Evolutionary conservation across 2,329 filamentous ascomycete species (phyloP).

Genomic region (Orbilia quercus): DNA sequence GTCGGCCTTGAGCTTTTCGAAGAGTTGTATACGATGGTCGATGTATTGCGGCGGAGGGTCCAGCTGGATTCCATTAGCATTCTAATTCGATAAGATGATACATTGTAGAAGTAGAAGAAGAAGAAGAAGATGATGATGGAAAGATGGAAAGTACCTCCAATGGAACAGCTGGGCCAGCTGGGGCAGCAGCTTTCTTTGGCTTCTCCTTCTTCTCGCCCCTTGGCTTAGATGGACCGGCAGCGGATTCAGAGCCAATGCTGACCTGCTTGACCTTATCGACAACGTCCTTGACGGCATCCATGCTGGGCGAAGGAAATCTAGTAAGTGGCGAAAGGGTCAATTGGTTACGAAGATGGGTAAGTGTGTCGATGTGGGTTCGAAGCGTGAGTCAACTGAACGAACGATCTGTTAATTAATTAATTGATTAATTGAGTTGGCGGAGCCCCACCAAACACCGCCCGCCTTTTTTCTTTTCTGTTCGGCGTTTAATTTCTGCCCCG

Average conservation of each 20-base stretch:
- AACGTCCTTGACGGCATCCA: conserved; percentile 65
- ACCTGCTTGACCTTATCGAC: conserved; percentile 73
- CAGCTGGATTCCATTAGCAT: conserved; percentile 60
- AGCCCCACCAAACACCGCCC: conserved; percentile 1
- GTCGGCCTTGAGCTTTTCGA: conserved; percentile 86
- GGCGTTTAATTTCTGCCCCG: too few species aligned
- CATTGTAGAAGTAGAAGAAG: too few species aligned
- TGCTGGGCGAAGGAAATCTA: conserved; percentile 56
- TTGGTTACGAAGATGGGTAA: too few species aligned
- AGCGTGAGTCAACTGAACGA: not conserved
- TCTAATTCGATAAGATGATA: not conserved
- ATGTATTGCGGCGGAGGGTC: conserved; percentile 78
- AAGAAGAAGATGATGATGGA: not conserved
- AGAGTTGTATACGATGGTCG: conserved; percentile 83
- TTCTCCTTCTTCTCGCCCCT: conserved; percentile 69
- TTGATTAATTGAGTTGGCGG: conserved; percentile 12
- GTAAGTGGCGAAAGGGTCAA: not conserved
- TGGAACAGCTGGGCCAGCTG: conserved; percentile 62
- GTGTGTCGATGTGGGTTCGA: too few species aligned
- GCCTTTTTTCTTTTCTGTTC: too few species aligned
- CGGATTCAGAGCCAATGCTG: conserved; percentile 65
- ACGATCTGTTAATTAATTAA: not conserved
- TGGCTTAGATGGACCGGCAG: conserved; percentile 63
- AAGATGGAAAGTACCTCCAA: conserved; percentile 62
- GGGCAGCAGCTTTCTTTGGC: conserved; percentile 63